Conservation (phyloP, 192 early-diverging fungal species). For the Coemansia pectinata region DNA sequence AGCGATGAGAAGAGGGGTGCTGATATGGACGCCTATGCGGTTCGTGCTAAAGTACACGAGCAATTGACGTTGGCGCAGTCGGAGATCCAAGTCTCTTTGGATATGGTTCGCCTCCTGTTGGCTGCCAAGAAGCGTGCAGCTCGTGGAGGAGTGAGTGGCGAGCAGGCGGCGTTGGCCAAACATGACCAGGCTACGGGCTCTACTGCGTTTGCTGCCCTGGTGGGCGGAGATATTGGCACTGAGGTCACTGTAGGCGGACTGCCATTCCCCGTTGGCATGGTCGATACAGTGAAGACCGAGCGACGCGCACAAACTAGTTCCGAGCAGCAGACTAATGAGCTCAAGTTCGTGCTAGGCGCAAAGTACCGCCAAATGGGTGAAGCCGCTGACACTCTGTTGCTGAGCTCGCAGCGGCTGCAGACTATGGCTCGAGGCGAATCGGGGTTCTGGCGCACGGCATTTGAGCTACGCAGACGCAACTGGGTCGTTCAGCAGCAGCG, state of each 20-base stretch:
- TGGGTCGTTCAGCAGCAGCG: conserved; percentile 45
- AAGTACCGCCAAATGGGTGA: conserved; percentile 44
- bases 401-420: conserved; percentile 18
- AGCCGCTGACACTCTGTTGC: conserved; percentile 34
- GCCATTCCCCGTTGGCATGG: conserved; percentile 32
- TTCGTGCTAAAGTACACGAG: conserved; percentile 39
- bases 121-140: conserved; percentile 37
- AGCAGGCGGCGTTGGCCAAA: not conserved
- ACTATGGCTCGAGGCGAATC: conserved; percentile 17
- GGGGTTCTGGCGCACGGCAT: conserved; percentile 44
- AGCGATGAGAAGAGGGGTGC: not conserved
- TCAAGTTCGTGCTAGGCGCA: conserved; percentile 47
- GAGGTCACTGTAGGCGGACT: conserved; percentile 41
- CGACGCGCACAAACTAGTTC: conserved; percentile 11
- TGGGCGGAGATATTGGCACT: conserved; percentile 10
- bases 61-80: conserved; percentile 41
- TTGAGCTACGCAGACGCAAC: conserved; percentile 31
- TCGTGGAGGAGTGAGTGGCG: not conserved
- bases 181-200: conserved; percentile 16
- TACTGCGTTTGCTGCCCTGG: conserved; percentile 21
- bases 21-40: conserved; percentile 39
- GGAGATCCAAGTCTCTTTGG: conserved; percentile 48
- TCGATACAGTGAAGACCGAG: conserved; percentile 20
- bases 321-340: conserved; percentile 10
- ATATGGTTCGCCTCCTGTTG: conserved; percentile 46